Conservation (phyloP, 306 rosid species). For the Cucumis melo region DNA sequence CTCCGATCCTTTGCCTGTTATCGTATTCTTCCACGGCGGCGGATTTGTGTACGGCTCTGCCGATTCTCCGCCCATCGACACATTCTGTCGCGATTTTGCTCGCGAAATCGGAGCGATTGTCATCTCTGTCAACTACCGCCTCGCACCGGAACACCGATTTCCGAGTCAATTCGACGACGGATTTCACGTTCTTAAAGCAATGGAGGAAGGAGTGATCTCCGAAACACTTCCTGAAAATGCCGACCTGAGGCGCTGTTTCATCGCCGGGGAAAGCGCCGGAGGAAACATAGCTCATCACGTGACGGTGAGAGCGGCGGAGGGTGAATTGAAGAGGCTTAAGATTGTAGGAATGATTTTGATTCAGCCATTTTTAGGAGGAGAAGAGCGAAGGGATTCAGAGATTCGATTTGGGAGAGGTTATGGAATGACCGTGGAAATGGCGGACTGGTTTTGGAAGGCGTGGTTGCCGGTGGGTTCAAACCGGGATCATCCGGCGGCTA, state of each 20-base stretch:
- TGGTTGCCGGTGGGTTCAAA: neutral
- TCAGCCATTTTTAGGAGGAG: neutral
- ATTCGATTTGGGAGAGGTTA: neutral
- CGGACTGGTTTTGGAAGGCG: neutral
- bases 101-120: neutral
- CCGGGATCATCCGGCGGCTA: neutral
- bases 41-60: neutral
- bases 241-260: neutral
- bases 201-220: neutral
- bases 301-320: neutral
- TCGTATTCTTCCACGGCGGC: neutral
- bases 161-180: constrained; percentile 4
- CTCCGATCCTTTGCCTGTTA: neutral
- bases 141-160: neutral
- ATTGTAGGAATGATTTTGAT: neutral
- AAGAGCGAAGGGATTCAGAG: neutral
- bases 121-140: neutral
- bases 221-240: neutral
- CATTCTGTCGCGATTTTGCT: neutral
- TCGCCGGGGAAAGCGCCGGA: constrained; percentile 4
- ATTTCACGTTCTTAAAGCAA: neutral
- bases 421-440: neutral
- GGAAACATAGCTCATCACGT: constrained; percentile 7
- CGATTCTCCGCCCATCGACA: neutral
- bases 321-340: neutral